Conservation (phyloP, 441 rosid genomes). For the Macaranga tanarius region DNA sequence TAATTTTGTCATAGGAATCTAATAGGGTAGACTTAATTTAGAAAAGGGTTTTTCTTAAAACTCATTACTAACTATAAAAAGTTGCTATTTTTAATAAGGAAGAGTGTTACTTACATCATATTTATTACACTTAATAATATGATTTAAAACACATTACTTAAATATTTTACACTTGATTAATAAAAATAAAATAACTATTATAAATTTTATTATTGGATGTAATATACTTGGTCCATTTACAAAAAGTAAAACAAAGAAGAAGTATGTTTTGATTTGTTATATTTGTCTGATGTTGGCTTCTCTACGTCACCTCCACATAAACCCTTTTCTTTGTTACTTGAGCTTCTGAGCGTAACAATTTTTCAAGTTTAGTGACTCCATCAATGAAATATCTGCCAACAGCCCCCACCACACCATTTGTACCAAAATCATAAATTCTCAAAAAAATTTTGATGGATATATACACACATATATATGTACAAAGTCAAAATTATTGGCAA, state of each 20-base stretch:
- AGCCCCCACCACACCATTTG: constrained; percentile 28
- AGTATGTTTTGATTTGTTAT: not conserved
- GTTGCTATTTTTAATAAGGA: not conserved
- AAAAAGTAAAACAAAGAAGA: no score
- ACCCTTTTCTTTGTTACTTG: not conserved
- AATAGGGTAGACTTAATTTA: constrained; percentile 21
- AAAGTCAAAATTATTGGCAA: constrained; percentile 21
- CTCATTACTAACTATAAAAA: constrained; percentile 17
- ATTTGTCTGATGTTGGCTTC: constrained; percentile 15
- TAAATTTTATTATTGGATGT: no score
- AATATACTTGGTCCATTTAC: no score
- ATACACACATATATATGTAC: no score
- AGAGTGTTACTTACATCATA: no score
- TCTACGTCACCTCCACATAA: constrained; percentile 5
- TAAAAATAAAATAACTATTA: no score
- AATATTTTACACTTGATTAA: no score
- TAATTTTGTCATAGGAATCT: constrained; percentile 32
- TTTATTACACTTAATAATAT: no score
- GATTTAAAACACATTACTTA: no score
- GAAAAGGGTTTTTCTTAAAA: constrained; percentile 26
- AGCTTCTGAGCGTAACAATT: constrained; percentile 1
- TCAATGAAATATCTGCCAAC: constrained; percentile 22
- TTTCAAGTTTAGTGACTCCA: constrained; percentile 3
- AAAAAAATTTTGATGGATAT: no score
- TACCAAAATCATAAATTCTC: constrained; percentile 21